Base-by-base conservation (phyloP, 768 basidiomycete species). In the Dictyophora rubrovolvata region DNA sequence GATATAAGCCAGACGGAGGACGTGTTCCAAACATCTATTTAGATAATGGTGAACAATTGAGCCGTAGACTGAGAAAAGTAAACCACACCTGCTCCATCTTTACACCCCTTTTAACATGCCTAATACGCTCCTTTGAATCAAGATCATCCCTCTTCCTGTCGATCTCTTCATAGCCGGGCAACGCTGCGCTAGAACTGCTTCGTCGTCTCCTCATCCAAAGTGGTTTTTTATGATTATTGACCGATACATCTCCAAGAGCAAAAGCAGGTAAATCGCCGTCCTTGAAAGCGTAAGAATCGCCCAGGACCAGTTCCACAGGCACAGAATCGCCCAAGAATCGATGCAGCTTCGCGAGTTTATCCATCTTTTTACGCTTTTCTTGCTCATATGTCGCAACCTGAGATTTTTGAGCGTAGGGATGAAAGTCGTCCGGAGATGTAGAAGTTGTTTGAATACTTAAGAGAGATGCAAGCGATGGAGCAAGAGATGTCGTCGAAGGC, bases 21-120 rank as follows among this genome's bases (percentile, higher is more conserved):
- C 81, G 83, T 23, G 83, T 82, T 56, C 89, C 89, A 65, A 93
- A 92, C 63, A 93, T 79, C 89, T 92, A 66, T 8, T 56, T 46
- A 47, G 16, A 47, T 5, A n/a, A 10, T 50, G 54, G 56, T 56
- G 50, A 63, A 63, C 49, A 21, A 21, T 34, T 28, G 50, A 28
- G 12, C 36, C 36, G 46, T 28, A 49, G 34, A 16, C 52, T 16
- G 51, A 20, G 20, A 23, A 20, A 9, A 23, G 21, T 12, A 10
- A n/a, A 46, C 68, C 77, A 33, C 57, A 87, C 89, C 82, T 87
- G 86, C 71, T 91, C 88, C 88, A 93, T 91, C 72, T 92, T 93
- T 67, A 84, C 77, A 42, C 88, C 89, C 54, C 90, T 73, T 53
- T 83, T 78, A 50, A 93, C 88, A 65, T 87, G 87, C 66, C 86